Evolutionary conservation across 345 rosid species (phyloP), one percentile per base, ranked within the genome.

Genomic region (Acer yangbiense): DNA sequence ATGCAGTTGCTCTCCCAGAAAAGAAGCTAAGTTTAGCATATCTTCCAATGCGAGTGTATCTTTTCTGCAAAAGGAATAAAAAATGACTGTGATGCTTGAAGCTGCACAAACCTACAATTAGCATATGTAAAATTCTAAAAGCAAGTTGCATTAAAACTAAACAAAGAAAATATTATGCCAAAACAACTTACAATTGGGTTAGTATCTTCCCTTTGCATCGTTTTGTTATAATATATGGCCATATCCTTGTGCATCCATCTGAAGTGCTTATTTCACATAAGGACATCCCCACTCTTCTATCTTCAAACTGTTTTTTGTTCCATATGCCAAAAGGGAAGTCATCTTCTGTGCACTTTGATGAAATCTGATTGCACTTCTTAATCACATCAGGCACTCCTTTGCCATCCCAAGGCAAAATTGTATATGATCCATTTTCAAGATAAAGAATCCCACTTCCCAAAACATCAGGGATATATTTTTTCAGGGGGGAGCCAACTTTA

Each of bases 151-250:
- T 44, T 81, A 54, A 27, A 65, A 66, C 57, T 35, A 57, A 12
- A 44, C 65, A 14, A 65, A 78, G 60, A 77, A 43, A 74, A 25
- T 8, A 64, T 5, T 54, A 71, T n/a, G 27, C 52, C 27, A 73
- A 61, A 69, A 65, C 44, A 71, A 86, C 99, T 89, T 85, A 95
- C 99, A 95, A 21, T 64, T 90, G 88, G 66, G 92, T 95, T 89
- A 86, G 92, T 70, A 93, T 93, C 85, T 93, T 91, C 73, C 99
- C 99, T 75, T 87, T 90, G 90, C 99, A 95, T 82, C 94, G 87
- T 84, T 83, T 92, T 41, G 94, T 95, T 82, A 95, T 90, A 50
- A 93, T 85, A 79, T 85, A 93, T 32, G 98, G 99, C 96, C 98
- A 95, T 78, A 93, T 83, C 57, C 78, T 77, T 39, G 88, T 75